A percentile compares a stretch with the other conserved stretches of the same genome.
Conservation (phyloP, 176 grass and related monocot genomes). For the Metroxylon sagu region DNA sequence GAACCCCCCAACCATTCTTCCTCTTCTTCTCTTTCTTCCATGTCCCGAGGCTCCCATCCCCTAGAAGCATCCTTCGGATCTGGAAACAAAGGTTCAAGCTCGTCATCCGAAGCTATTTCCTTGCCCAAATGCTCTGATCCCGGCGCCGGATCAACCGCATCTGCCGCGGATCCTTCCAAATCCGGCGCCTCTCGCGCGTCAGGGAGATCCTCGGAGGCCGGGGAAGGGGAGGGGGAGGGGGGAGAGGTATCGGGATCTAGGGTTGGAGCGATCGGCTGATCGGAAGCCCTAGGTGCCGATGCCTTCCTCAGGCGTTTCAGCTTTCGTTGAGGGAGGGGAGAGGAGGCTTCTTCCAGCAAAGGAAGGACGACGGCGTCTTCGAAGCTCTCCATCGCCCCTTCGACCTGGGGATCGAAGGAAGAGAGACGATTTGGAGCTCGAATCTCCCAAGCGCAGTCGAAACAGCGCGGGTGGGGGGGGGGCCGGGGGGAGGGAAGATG, state of each 20-base stretch:
- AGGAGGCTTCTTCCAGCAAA: constrained; percentile 2
- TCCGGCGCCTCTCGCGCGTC: background rate
- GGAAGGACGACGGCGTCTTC: constrained; percentile 32
- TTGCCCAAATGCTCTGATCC: background rate
- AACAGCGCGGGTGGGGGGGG: too few species aligned
- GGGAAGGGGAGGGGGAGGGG: too few species aligned
- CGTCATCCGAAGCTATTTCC: constrained; percentile 1
- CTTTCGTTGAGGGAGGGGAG: constrained; percentile 20
- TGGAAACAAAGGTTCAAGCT: constrained; percentile 29
- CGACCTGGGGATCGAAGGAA: too few species aligned
- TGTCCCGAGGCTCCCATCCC: background rate
- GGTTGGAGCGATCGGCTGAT: constrained; percentile 1
- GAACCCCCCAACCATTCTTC: background rate
- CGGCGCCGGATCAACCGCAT: constrained; percentile 1
- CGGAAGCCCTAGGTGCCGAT: background rate
- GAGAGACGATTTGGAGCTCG: too few species aligned
- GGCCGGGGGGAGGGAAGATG: too few species aligned
- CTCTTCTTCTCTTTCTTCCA: constrained; percentile 23
- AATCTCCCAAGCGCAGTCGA: too few species aligned
- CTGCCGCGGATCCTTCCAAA: background rate
- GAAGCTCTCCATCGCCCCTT: constrained; percentile 27
- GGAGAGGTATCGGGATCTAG: background rate
- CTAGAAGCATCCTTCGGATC: background rate
- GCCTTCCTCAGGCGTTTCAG: constrained; percentile 58
- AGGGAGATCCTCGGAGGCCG: background rate